Evolutionary conservation across 257 asterid species (phyloP), one percentile per base, ranked within the genome.

Genomic region (Solanum ossicruentum): DNA sequence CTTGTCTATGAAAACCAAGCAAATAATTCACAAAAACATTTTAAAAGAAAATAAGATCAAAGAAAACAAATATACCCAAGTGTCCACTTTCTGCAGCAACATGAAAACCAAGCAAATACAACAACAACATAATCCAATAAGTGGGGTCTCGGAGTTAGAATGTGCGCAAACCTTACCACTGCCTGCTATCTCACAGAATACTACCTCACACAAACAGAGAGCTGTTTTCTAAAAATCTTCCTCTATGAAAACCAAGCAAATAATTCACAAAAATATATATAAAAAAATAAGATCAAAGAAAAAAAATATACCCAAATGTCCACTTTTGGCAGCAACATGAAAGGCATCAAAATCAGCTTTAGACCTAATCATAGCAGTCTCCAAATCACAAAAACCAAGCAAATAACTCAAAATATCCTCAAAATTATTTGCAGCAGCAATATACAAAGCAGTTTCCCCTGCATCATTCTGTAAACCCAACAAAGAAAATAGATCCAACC

Each of bases 41-140:
- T 32, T 49, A 58, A 32, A 32, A 56, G 11, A 47, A 28, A 11
- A 65, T n/a, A 21, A 28, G 15, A 7, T 1, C 26, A 58, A 49
- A 47, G 23, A 23, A 18, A 54, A 23, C 28, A 5, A 47, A 51
- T 12, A 63, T 90, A 96, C 99, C 97, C n/a, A 92, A 87, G 89
- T 94, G 93, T 12, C 99, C 99, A 87, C 83, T 91, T 2, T 95
- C 86, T 54, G 99, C 97, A 39, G 98, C 98, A 23, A 94, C 94
- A 81, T 95, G 95, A 71, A 96, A 91, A 81, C 41, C 0, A 36
- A 36, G 41, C 41, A 36, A 36, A 36, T 36, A 36, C 41, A 36
- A 36, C 41, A 36, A 4, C 36, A 32, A 32, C 36, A 32, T 63
- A 32, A 32, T 32, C 36, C 36, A 3, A 32, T 6, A 32, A 32